Evolutionary conservation across 2,329 filamentous ascomycete species (phyloP), one percentile per base, ranked within the genome.

Genomic region (Colletotrichum liaoningense): DNA sequence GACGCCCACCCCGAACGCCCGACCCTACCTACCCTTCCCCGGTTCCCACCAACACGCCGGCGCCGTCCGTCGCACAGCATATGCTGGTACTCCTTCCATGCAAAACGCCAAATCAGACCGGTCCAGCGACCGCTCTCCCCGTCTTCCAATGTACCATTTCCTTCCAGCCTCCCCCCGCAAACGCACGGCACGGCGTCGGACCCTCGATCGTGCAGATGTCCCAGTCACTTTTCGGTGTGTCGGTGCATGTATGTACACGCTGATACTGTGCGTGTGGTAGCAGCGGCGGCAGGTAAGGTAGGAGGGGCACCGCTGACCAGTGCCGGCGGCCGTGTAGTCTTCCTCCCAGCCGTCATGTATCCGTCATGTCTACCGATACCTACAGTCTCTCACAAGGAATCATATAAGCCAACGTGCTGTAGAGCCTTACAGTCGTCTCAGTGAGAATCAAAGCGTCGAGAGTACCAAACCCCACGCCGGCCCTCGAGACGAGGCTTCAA

Each of bases 351-450:
- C 3, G 42, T n/a, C 42, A 49, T 8, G 3, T 9, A 19, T 49
- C 19, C 42, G 19, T 49, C 42, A 49, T 49, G 16, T n/a, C 7
- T 49, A 11, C 19, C 42, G 8, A 49, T 7, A 11, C 19, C 42
- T 49, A n/a, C 1, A 19, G 42, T 11, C 42, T 49, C 42, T 19
- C 19, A n/a, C 4, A 3, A n/a, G 42, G 6, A 19, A n/a, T 8
- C 19, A 33, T n/a, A 49, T 1, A 49, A 49, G 8, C 4, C 3
- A 9, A 19, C 38, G 12, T 42, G 6, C 38, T 42, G 1, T 19
- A 4, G 5, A 9, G 1, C n/a, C 8, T 4, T 16, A 49, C n/a
- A 2, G 8, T 7, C 16, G 4, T n/a, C 4, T n/a, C 4, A n/a
- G 8, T 8, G 42, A n/a, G 14, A n/a, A 46, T 3, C 14, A 16